A percentile compares a stretch with the other conserved stretches of the same genome.
Evolutionary conservation across 1,139 yeast genomes (phyloP).

Genomic region (Saccharomyces hybrid): DNA sequence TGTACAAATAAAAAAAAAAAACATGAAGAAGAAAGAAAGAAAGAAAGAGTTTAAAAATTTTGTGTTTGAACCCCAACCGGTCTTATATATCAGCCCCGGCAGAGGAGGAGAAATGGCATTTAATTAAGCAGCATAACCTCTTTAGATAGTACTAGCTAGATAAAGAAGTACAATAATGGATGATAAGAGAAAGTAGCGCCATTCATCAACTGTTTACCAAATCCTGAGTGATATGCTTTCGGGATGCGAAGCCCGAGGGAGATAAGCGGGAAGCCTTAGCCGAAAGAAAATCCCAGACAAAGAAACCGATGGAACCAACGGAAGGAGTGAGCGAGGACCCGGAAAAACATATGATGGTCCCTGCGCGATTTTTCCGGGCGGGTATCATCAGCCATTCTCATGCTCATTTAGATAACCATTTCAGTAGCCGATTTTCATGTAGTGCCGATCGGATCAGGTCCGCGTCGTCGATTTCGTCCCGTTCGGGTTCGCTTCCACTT

Average conservation of each 20-base stretch:
- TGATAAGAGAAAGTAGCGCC: not conserved
- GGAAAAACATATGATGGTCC: not conserved
- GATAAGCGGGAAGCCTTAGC: not conserved
- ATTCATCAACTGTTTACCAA: not conserved
- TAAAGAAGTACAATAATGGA: not conserved
- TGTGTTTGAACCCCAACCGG: not conserved
- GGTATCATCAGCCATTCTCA: not conserved
- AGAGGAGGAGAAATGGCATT: not conserved
- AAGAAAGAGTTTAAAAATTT: not conserved
- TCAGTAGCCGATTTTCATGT: not conserved
- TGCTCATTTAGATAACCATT: not conserved
- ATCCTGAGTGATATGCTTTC: not conserved
- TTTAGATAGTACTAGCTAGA: not conserved
- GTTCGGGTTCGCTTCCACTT: not conserved
- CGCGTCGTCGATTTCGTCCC: not conserved
- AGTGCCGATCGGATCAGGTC: not conserved
- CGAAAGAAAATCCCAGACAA: not conserved
- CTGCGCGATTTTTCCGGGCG: not conserved
- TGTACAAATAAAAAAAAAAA: not conserved
- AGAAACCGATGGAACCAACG: not conserved
- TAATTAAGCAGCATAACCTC: not conserved
- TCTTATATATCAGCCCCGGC: not conserved
- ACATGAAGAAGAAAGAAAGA: not conserved
- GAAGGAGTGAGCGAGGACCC: not conserved
- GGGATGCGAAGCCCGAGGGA: conserved; percentile 1